Percentiles rank a stretch among this genome's conserved stretches.
Conservation (phyloP, 2,329 filamentous ascomycete genomes). For the Thielaviopsis musarum region DNA sequence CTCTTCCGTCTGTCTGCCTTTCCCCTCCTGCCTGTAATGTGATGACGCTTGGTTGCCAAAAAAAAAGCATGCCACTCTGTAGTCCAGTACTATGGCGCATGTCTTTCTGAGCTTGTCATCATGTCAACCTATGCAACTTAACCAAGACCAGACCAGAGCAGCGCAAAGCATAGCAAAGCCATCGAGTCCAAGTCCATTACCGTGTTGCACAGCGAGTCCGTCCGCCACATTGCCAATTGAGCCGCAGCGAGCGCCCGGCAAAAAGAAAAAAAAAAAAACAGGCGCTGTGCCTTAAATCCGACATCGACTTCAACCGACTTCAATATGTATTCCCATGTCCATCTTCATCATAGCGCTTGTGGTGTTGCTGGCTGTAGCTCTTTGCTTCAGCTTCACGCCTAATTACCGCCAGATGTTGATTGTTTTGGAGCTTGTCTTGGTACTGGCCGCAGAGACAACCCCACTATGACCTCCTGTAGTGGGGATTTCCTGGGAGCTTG, state of each 20-base stretch:
- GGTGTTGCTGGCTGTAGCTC: background rate
- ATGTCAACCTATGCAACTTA: background rate
- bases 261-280: background rate
- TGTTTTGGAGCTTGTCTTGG: background rate
- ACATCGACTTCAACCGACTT: background rate
- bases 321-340: background rate
- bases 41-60: background rate
- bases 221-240: background rate
- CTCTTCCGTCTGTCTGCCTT: background rate
- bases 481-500: background rate
- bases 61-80: background rate
- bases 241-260: background rate
- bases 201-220: background rate
- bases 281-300: background rate
- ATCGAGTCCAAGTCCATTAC: background rate
- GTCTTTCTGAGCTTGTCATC: background rate
- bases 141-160: background rate
- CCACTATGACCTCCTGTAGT: background rate
- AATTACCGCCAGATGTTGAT: background rate
- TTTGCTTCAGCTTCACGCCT: background rate
- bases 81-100: background rate
- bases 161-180: background rate
- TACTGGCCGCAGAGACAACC: background rate
- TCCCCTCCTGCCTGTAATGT: background rate
- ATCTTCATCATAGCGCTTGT: background rate